These are phyloP conservation scores for Apiotrichum laibachii DNA, from an alignment of 1,284 basidiomycete genomes.

Conservation along the genomic window DNA sequence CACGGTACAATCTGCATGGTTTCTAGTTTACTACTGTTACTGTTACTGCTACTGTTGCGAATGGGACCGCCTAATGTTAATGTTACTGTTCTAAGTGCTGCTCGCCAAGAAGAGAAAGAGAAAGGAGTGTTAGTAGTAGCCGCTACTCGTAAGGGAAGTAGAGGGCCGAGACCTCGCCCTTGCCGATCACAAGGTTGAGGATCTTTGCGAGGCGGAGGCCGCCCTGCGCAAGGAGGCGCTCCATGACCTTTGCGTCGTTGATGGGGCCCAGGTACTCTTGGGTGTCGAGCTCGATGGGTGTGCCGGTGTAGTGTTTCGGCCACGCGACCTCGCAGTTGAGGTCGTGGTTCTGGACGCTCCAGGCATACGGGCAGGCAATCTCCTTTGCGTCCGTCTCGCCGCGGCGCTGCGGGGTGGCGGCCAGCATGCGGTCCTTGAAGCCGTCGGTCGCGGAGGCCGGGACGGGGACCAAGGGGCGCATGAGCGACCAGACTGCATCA, in stretches of 20 bases:
- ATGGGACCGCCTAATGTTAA: no score
- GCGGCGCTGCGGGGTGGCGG: conserved; percentile 7
- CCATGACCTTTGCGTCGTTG: conserved; percentile 65
- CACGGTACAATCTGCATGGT: no score
- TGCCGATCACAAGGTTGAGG: conserved; percentile 57
- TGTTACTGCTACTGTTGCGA: no score
- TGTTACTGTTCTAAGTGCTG: no score
- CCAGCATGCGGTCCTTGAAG: conserved; percentile 10
- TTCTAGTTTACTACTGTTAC: no score
- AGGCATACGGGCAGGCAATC: conserved; percentile 70
- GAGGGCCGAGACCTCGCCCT: conserved; percentile 7
- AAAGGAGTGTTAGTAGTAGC: no score
- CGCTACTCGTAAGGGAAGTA: conserved; percentile 14
- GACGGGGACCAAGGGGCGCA: conserved; percentile 19
- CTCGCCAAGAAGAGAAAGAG: no score
- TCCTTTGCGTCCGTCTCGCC: conserved; percentile 16
- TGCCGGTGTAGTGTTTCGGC: conserved; percentile 58
- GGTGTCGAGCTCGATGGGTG: conserved; percentile 76
- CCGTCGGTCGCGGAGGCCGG: conserved; percentile 5
- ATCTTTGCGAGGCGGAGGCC: conserved; percentile 77
- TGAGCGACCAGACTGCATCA: conserved; percentile 4
- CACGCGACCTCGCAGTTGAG: conserved; percentile 77
- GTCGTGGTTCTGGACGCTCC: conserved; percentile 62
- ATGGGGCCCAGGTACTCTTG: conserved; percentile 73
- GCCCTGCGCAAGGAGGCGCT: conserved; percentile 74